phyloP scores from a whole-genome alignment of 352 stramenopile species.

The Chrysophaeum taylorii region DNA sequence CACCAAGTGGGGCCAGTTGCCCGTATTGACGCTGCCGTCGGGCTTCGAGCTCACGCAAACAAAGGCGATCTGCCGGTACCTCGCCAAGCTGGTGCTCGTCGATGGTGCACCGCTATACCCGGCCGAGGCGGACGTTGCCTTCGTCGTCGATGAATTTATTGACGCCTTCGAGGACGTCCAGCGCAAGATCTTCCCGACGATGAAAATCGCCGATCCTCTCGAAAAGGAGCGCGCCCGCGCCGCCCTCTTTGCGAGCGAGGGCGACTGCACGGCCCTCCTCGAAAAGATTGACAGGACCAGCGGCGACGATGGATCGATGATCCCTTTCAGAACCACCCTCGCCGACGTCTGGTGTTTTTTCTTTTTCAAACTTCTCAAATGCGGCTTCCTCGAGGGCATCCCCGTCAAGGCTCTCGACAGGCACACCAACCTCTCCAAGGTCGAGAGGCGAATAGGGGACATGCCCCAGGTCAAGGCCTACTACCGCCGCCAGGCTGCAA shows the following conservation, averaged over 20 bases:
- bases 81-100: background rate
- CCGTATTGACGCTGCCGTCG: background rate
- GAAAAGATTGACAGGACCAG: background rate
- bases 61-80: background rate
- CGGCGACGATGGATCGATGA: background rate
- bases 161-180: background rate
- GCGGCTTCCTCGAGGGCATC: background rate
- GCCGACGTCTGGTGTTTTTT: slow-evolving; percentile 2
- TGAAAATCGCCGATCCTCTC: background rate
- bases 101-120: background rate
- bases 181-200: background rate
- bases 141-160: background rate
- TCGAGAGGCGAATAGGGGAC: background rate
- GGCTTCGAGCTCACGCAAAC: background rate
- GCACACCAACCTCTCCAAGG: background rate
- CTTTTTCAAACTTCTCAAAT: background rate
- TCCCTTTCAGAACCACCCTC: too few species aligned
- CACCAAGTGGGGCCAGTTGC: slow-evolving; percentile 1
- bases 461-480: background rate
- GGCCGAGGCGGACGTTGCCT: background rate
- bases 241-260: background rate
- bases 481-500: too few species aligned
- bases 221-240: background rate
- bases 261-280: background rate
- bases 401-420: background rate